Evolutionary conservation across 139 green algal genomes (phyloP), one percentile per base, ranked within the genome.

Genomic region (Tetraselmis striata): DNA sequence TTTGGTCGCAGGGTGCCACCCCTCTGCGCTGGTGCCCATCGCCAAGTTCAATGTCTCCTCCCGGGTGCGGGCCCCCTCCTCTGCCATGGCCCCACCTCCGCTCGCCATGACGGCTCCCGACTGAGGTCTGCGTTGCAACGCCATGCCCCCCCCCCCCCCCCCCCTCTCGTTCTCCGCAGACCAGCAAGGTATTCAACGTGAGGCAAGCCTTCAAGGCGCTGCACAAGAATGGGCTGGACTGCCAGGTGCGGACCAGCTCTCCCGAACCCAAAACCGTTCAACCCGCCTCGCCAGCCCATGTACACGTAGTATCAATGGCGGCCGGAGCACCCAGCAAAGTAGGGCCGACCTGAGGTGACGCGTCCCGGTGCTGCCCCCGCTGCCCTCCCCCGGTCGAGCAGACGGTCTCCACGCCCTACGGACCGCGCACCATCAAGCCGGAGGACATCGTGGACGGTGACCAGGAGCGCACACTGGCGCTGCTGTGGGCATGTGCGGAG

Each of bases 401-500:
- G 31, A 0, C 31, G 31, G 82, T 31, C 30, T 25, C 23, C 75
- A 76, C 27, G 80, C 77, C 75, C 27, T 76, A 27, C 32, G 45
- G 28, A n/a, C 78, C 2, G 77, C 83, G 78, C 79, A 79, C 28
- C 45, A 32, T 59, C 5, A 28, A 58, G 24, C 76, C 93, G 23
- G 85, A 89, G 0, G 85, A 94, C 29, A 45, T 97, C 2, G 85
- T 93, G 11, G 89, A 93, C 31, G 88, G 92, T 5, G 88, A 93
- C 83, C 83, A 89, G 28, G 85, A 91, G 74, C 80, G 77, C 0
- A 95, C 90, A 22, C 83, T 95, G 45, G 82, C 67, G 0, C 67
- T 95, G 59, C 88, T 97, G 28, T 95, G 93, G 93, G 75, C 75
- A 1, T 27, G 89, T 18, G 81, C 86, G 28, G 45, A 88, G 45